These are phyloP conservation scores for Chlorella vulgaris DNA, from an alignment of 139 green algal species.

Conservation along the genomic window DNA sequence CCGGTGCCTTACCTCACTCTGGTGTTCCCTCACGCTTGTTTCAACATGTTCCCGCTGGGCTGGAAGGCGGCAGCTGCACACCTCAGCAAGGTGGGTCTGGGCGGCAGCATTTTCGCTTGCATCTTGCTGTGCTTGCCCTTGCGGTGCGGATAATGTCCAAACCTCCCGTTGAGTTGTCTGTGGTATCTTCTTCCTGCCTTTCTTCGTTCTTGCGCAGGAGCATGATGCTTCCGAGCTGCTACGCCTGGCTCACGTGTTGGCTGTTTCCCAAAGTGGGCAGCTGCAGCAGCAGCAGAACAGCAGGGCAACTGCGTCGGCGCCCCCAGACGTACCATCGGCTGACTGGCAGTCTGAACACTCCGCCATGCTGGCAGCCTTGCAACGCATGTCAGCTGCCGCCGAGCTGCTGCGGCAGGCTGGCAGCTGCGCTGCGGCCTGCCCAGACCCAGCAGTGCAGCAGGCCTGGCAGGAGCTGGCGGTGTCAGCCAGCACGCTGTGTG, in stretches of 20 bases:
- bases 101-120: not conserved
- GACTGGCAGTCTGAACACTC: not conserved
- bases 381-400: not conserved
- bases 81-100: constrained; percentile 6
- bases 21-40: constrained; percentile 6
- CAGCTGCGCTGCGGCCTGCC: too few relatives aligned
- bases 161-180: not conserved
- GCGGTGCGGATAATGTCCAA: too few relatives aligned
- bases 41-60: constrained; percentile 12
- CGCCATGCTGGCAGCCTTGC: not conserved
- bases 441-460: not conserved
- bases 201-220: not conserved
- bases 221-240: constrained; percentile 10
- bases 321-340: not conserved
- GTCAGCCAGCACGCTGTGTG: not conserved
- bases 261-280: not conserved
- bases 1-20: not conserved
- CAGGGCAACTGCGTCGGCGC: not conserved
- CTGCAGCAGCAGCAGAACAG: not conserved
- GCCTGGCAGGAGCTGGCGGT: not conserved
- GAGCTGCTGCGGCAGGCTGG: not conserved
- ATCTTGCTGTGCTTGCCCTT: not conserved
- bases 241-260: constrained; percentile 6
- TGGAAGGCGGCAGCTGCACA: constrained; percentile 3
- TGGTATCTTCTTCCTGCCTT: not conserved